A percentile compares a stretch with the other conserved stretches of the same genome.
Conservation (phyloP, 768 basidiomycete species). For the Trametes maxima region DNA sequence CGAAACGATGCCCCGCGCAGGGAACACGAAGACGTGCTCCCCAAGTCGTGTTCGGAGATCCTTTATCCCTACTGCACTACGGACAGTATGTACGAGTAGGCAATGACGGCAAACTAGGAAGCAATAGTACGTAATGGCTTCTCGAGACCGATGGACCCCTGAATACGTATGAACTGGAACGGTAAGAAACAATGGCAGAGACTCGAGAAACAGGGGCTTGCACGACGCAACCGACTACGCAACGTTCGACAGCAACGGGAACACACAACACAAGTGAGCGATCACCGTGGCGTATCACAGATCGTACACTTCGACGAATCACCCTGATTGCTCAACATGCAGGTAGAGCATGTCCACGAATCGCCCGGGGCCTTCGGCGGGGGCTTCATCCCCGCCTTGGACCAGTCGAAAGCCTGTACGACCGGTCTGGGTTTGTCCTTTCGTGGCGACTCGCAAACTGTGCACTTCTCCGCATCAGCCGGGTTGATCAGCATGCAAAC, state of each 20-base stretch:
- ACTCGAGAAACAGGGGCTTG: conserved; percentile 14
- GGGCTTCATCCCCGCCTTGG: conserved; percentile 33
- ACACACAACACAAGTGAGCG: conserved; percentile 10
- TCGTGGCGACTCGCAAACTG: conserved; percentile 44
- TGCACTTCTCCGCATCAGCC: conserved; percentile 45
- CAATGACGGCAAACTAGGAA: conserved; percentile 19
- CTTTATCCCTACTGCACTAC: conserved; percentile 9
- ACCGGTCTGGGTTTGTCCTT: conserved; percentile 22
- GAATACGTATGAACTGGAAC: background rate
- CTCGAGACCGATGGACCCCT: background rate
- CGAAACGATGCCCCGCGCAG: background rate
- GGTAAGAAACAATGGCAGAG: background rate
- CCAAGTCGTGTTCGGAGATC: conserved; percentile 6
- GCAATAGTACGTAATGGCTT: background rate
- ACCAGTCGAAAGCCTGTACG: conserved; percentile 33
- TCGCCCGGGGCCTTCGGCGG: conserved; percentile 19
- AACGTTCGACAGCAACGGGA: background rate
- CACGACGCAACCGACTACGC: background rate
- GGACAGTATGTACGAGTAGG: conserved; percentile 25
- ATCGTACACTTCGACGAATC: conserved; percentile 49
- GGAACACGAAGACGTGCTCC: background rate
- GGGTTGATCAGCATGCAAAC: conserved; percentile 50
- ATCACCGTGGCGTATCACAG: conserved; percentile 42
- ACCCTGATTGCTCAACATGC: conserved; percentile 47
- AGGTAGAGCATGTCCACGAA: conserved; percentile 32